These are phyloP conservation scores for Solanum neorickii DNA, from an alignment of 257 asterid genomes.

Conservation along the genomic window DNA sequence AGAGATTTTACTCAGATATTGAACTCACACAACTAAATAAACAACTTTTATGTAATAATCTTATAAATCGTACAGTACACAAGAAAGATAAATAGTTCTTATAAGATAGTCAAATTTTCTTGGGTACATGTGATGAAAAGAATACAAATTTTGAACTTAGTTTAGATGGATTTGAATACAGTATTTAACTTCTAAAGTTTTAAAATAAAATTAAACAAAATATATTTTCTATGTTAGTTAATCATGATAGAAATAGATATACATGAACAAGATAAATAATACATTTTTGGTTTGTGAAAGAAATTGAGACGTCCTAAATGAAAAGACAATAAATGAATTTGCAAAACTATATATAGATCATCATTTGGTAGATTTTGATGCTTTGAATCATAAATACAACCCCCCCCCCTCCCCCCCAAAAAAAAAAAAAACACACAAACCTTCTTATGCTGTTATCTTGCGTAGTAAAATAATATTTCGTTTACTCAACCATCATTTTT, in stretches of 20 bases:
- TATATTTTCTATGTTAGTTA: neutral
- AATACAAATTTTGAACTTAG: neutral
- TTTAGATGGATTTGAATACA: neutral
- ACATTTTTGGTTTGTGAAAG: neutral
- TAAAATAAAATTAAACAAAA: neutral
- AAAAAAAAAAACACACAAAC: neutral
- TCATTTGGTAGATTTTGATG: neutral
- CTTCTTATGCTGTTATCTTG: neutral
- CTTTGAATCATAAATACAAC: neutral
- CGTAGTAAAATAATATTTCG: neutral
- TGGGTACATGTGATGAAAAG: neutral
- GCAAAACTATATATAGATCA: neutral
- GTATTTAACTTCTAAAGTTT: neutral
- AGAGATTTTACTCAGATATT: neutral
- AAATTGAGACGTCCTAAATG: neutral
- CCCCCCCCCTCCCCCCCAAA: no score
- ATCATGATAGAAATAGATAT: neutral
- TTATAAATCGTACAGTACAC: neutral
- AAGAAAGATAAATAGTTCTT: neutral
- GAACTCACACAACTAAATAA: neutral
- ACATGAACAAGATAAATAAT: neutral
- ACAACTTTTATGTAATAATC: neutral
- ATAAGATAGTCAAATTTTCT: neutral
- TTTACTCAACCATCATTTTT: neutral
- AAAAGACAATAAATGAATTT: neutral